Percentiles rank a stretch among this genome's conserved stretches.
These are phyloP conservation scores for Bassia scoparia DNA, from an alignment of 148 eudicot genomes.

Conservation along the genomic window DNA sequence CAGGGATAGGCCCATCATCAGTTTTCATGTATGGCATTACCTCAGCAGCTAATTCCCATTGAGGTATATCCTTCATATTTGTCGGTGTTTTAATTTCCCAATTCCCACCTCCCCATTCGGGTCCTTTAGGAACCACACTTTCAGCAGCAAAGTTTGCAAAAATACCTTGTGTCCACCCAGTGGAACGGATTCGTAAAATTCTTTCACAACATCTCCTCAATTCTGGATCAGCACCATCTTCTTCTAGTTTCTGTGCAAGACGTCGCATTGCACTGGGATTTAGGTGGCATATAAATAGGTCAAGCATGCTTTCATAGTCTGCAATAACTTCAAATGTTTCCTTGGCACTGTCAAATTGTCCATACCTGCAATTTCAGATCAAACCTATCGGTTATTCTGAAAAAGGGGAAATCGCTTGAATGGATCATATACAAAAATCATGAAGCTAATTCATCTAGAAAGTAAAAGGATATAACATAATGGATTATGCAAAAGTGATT, in stretches of 20 bases:
- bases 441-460: neutral
- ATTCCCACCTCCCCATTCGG: conserved; percentile 99
- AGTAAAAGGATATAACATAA: no score
- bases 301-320: conserved; percentile 94
- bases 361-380: conserved; percentile 61
- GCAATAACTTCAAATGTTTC: conserved; percentile 93
- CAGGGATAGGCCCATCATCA: conserved; percentile 84
- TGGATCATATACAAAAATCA: neutral
- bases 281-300: conserved; percentile 90
- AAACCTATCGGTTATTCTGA: neutral
- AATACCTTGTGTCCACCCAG: conserved; percentile 99
- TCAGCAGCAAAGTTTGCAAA: conserved; percentile 99
- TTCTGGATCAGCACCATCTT: conserved; percentile 78
- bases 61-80: conserved; percentile 75
- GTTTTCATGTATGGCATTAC: conserved; percentile 98
- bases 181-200: conserved; percentile 85
- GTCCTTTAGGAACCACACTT: conserved; percentile 97
- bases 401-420: neutral
- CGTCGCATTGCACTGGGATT: conserved; percentile 99
- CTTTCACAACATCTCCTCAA: conserved; percentile 89
- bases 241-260: conserved; percentile 93
- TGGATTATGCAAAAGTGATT: neutral
- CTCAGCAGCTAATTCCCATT: conserved; percentile 94
- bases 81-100: conserved; percentile 96
- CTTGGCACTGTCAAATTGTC: conserved; percentile 97